Evolutionary conservation across 2,329 filamentous ascomycete species (phyloP).

Genomic region (Apiospora rasikravindrae): DNA sequence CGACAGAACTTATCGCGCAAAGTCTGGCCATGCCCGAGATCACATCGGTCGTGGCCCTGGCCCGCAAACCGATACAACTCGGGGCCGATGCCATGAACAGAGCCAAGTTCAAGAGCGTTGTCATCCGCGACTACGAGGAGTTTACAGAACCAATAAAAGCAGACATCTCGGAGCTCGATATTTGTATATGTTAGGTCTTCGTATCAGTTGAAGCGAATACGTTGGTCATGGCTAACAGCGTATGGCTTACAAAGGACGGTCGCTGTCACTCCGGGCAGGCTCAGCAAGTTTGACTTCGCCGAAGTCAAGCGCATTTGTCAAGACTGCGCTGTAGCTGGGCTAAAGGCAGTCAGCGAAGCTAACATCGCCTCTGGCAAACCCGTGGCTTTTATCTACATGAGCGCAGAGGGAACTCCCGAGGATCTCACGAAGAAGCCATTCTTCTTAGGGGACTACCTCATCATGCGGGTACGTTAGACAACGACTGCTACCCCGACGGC

Average conservation of each 20-base stretch:
- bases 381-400: constrained; percentile 46
- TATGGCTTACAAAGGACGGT: constrained; percentile 32
- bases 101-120: constrained; percentile 46
- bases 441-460: constrained; percentile 44
- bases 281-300: constrained; percentile 26
- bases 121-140: constrained; percentile 45
- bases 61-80: constrained; percentile 43
- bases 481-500: neutral
- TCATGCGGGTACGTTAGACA: constrained; percentile 50
- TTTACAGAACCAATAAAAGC: constrained; percentile 46
- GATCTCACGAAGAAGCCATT: constrained; percentile 51
- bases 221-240: neutral
- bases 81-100: constrained; percentile 25
- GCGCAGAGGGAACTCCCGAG: constrained; percentile 48
- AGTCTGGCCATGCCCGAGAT: constrained; percentile 42
- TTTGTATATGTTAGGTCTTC: constrained; percentile 38
- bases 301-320: constrained; percentile 35
- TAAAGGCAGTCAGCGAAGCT: constrained; percentile 32
- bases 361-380: constrained; percentile 28
- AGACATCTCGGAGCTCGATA: constrained; percentile 46
- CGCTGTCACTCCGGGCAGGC: constrained; percentile 33
- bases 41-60: constrained; percentile 47
- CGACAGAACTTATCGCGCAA: constrained; percentile 49
- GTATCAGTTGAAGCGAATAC: fast-evolving
- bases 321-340: constrained; percentile 29